These are phyloP conservation scores for Jaltomata sinuosa DNA, from an alignment of 257 asterid genomes.

Conservation along the genomic window DNA sequence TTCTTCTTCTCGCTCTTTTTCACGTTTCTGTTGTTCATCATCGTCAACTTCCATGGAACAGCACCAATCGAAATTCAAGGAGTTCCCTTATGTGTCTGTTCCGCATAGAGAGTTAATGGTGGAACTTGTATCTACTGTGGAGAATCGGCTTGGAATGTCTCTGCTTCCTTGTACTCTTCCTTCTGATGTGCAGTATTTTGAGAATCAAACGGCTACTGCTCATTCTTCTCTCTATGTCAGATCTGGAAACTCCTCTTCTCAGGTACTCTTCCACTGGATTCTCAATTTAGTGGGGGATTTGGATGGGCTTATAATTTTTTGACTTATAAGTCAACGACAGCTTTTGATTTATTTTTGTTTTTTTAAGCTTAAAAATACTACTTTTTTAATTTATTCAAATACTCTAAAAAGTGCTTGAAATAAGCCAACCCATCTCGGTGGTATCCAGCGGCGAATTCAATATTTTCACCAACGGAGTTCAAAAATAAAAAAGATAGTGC, in stretches of 20 bases:
- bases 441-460: no score
- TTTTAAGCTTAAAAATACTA: no score
- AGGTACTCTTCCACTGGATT: slow-evolving; percentile 17
- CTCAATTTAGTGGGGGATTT: no score
- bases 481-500: no score
- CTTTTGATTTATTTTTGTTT: no score
- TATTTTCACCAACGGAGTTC: no score
- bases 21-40: not conserved
- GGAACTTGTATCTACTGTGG: slow-evolving; percentile 58
- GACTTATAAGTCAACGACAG: no score
- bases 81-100: slow-evolving; percentile 54
- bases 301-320: no score
- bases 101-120: slow-evolving; percentile 59
- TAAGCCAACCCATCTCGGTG: no score
- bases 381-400: no score
- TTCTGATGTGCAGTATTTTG: slow-evolving; percentile 43
- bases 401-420: no score
- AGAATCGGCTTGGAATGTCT: slow-evolving; percentile 41
- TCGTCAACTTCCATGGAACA: not conserved
- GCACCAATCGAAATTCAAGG: slow-evolving; percentile 42
- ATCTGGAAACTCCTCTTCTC: slow-evolving; percentile 63
- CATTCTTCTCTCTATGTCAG: slow-evolving; percentile 51
- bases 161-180: slow-evolving; percentile 69
- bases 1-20: not conserved
- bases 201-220: slow-evolving; percentile 41